Base-by-base conservation (phyloP, 2,329 filamentous ascomycete species). In the Cladosporium sp. region DNA sequence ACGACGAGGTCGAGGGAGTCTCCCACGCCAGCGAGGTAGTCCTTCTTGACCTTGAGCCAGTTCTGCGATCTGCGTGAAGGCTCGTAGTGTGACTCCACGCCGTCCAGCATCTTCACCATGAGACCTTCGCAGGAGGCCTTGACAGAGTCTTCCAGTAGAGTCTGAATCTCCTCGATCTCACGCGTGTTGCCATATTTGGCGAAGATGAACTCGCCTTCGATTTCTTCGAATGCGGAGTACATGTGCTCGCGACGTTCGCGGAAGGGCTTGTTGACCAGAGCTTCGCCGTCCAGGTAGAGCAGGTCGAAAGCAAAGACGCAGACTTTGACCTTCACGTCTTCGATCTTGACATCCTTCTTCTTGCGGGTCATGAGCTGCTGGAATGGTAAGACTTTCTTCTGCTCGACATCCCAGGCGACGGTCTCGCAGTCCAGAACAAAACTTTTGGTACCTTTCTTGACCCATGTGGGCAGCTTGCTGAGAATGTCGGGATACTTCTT, bases 91-190 rank as follows among this genome's bases (percentile, higher is more conserved):
- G 92, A 96, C 78, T 97, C 94, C 7, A 86, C 83, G 0, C 94
- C 95, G 76, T 98, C 94, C 66, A 99, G 81, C 95, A 99, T 99
- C 83, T 99, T 99, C 16, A 99, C 95, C 95, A 99, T 99, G 62
- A 99, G 83, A 13, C 95, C 95, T 81, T 99, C 95, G 75, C 95
- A 99, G 0, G 92, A 96, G 2, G 93, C 92, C 78, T 97, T 97
- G 69, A 99, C 91, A 73, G 91, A 95, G 66, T 98, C 94, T 74
- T 99, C 95, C 2, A 99, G 84, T 73, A 99, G 91, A 1, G 84
- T 85, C 75, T 98, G 94, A 63, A 99, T 99, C 74, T 96, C 92
- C 62, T 98, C 94, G 3, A 99, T 84, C 70, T 97, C 92, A 72
- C 89, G 91, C 13, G 91, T 91, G 74, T 99, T 85, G 81, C 93